Evolutionary conservation across 2,329 filamentous ascomycete species (phyloP).

Genomic region (Phaeosphaeriaceae sp.): DNA sequence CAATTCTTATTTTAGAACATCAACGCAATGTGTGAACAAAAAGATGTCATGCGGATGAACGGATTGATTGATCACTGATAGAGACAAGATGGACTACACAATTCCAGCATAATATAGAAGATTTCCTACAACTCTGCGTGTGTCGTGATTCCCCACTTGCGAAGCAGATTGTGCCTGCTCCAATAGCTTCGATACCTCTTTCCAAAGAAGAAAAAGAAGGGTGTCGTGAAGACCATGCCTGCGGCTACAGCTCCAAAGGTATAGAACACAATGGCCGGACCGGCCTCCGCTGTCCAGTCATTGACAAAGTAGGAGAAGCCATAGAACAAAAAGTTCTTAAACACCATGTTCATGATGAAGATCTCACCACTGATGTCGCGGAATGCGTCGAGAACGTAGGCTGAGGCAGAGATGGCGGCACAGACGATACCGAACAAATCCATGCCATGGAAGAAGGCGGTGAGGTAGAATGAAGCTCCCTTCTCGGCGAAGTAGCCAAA

Average conservation of each 20-base stretch:
- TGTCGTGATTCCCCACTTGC: slow-evolving; percentile 42
- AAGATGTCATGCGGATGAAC: background rate
- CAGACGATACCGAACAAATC: slow-evolving; percentile 44
- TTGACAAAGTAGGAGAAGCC: slow-evolving; percentile 54
- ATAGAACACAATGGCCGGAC: slow-evolving; percentile 49
- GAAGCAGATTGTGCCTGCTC: slow-evolving; percentile 41
- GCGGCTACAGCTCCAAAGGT: slow-evolving; percentile 40
- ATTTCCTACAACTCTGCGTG: slow-evolving; percentile 38
- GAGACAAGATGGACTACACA: background rate
- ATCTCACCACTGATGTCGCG: slow-evolving; percentile 52
- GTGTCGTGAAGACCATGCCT: slow-evolving; percentile 35
- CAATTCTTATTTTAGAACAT: background rate
- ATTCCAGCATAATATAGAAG: background rate
- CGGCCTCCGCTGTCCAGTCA: slow-evolving; percentile 48
- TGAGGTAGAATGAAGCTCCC: slow-evolving; percentile 32
- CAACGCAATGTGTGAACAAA: background rate
- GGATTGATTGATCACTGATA: background rate
- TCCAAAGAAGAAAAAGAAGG: slow-evolving; percentile 44
- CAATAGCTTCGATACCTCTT: slow-evolving; percentile 46
- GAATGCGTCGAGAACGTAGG: slow-evolving; percentile 51
- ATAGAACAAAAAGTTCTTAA: slow-evolving; percentile 56
- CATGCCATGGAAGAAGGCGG: slow-evolving; percentile 44
- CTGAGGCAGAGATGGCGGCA: slow-evolving; percentile 39
- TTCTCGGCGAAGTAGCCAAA: slow-evolving; percentile 46
- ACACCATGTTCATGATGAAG: slow-evolving; percentile 53